These are phyloP conservation scores for Xylaria multiplex DNA, from an alignment of 2,329 filamentous ascomycete species.

Conservation along the genomic window DNA sequence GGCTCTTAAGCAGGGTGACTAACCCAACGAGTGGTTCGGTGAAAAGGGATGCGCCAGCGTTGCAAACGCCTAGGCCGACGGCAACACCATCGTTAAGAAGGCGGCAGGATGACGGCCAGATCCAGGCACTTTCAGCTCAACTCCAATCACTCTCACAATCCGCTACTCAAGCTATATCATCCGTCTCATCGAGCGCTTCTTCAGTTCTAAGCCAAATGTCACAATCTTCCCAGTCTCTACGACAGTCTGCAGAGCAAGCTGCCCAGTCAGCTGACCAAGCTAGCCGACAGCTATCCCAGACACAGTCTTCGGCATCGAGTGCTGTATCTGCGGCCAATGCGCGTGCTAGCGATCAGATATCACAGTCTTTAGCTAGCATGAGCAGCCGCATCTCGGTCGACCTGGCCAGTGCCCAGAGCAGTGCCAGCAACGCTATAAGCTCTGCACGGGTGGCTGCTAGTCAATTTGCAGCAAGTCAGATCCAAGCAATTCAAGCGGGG, in stretches of 20 bases:
- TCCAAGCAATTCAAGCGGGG: constrained; percentile 40
- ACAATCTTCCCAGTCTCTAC: constrained; percentile 46
- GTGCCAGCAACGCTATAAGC: constrained; percentile 54
- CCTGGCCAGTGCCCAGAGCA: constrained; percentile 44
- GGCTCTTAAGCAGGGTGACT: constrained; percentile 35
- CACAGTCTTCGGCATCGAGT: constrained; percentile 47
- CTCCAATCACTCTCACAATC: constrained; percentile 46
- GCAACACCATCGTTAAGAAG: constrained; percentile 37
- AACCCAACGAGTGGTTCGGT: constrained; percentile 32
- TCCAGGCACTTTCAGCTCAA: constrained; percentile 47
- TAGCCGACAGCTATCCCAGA: constrained; percentile 46
- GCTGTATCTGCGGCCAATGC: constrained; percentile 43
- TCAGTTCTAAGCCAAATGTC: constrained; percentile 45
- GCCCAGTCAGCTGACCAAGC: constrained; percentile 45
- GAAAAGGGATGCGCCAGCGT: constrained; percentile 39
- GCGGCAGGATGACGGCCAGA: constrained; percentile 47
- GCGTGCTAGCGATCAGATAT: constrained; percentile 42
- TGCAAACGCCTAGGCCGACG: constrained; percentile 43
- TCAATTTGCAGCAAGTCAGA: constrained; percentile 49
- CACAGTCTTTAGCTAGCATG: constrained; percentile 45
- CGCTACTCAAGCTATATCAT: constrained; percentile 46
- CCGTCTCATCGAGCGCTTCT: constrained; percentile 47
- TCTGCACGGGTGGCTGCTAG: constrained; percentile 65
- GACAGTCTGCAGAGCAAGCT: constrained; percentile 48
- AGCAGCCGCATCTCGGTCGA: constrained; percentile 46